phyloP scores from a whole-genome alignment of 2,329 filamentous ascomycete species.

The Xylaria sp. region DNA sequence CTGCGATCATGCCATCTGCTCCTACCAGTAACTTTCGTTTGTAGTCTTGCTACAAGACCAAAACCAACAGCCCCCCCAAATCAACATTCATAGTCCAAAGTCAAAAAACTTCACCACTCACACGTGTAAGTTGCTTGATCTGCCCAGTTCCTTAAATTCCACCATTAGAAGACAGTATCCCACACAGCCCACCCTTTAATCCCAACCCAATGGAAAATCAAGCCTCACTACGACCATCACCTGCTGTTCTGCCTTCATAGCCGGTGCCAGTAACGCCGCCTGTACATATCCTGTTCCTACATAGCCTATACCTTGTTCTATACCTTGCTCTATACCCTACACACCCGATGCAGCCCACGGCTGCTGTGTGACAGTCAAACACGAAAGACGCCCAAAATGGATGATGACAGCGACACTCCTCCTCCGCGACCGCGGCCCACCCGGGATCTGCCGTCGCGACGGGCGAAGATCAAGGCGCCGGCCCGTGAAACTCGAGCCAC shows the following conservation, averaged over 20 bases:
- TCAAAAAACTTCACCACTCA: no score
- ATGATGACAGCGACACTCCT: conserved; percentile 34
- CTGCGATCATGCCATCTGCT: no score
- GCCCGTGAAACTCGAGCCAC: conserved; percentile 43
- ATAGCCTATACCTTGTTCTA: not conserved
- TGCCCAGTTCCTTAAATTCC: not conserved
- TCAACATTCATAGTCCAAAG: no score
- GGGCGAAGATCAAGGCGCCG: conserved; percentile 46
- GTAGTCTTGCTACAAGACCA: not conserved
- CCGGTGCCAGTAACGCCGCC: not conserved
- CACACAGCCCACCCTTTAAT: not conserved
- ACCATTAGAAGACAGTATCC: not conserved
- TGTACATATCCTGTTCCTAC: not conserved
- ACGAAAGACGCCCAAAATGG: conserved; percentile 36
- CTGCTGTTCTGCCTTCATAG: conserved; percentile 7
- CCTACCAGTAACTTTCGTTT: not conserved
- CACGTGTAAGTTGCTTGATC: not conserved
- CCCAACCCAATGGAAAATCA: conserved; percentile 4
- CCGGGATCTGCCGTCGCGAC: conserved; percentile 45
- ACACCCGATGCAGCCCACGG: conserved; percentile 5
- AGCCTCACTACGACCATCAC: conserved; percentile 13
- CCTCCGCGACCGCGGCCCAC: conserved; percentile 37
- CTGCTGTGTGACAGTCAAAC: conserved; percentile 28
- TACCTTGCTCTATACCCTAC: no score
- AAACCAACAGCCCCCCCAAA: not conserved